Conservation (phyloP, 805 yeast genomes). For the Grigorovia transvaalensis region DNA sequence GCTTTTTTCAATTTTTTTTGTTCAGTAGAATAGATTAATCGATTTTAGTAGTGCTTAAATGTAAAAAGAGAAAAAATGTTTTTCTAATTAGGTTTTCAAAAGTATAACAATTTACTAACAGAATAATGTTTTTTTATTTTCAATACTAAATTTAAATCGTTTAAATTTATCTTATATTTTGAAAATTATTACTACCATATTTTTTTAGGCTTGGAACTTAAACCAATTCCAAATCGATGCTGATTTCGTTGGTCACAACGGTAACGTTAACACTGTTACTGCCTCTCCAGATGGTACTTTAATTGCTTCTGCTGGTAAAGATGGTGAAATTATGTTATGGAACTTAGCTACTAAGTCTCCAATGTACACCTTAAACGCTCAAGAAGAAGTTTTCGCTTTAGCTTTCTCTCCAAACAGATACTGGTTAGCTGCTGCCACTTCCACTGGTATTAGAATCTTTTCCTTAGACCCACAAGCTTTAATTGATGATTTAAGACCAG, state of each 20-base stretch:
- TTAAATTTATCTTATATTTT: conserved; percentile 19
- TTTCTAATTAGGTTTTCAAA: too few species aligned
- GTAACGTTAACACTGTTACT: conserved; percentile 94
- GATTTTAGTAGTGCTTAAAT: too few species aligned
- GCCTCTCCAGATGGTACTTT: conserved; percentile 99
- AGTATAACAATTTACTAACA: conserved; percentile 1
- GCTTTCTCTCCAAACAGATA: conserved; percentile 99
- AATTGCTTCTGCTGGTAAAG: conserved; percentile 99
- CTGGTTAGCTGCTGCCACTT: conserved; percentile 99
- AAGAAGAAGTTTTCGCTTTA: conserved; percentile 94
- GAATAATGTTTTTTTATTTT: neutral
- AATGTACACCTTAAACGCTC: conserved; percentile 87
- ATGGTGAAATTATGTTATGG: conserved; percentile 98
- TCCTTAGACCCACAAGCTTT: conserved; percentile 89
- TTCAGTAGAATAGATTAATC: neutral
- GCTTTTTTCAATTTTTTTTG: neutral
- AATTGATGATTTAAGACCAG: conserved; percentile 97
- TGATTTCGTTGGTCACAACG: conserved; percentile 98
- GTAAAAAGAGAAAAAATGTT: neutral
- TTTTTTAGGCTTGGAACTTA: conserved; percentile 83
- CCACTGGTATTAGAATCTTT: conserved; percentile 96
- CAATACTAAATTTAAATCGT: neutral
- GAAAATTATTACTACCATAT: conserved; percentile 33
- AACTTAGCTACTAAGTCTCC: conserved; percentile 78
- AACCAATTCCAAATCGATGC: conserved; percentile 75